phyloP scores from a whole-genome alignment of 148 eudicot species.

The Linanthus parryae region DNA sequence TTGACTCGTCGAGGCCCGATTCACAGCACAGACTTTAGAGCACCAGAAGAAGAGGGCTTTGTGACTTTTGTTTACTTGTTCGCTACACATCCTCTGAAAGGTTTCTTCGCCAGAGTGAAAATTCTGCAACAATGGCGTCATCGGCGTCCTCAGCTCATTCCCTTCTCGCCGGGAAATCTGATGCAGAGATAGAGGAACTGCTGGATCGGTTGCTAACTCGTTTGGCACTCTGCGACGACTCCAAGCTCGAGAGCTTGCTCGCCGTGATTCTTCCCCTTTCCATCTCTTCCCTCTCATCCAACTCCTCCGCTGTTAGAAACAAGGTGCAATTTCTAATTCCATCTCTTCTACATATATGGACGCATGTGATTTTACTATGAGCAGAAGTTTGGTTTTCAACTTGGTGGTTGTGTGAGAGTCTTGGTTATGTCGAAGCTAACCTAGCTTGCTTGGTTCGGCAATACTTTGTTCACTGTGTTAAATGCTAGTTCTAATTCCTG shows the following conservation, averaged over 20 bases:
- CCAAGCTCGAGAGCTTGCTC: conserved; percentile 72
- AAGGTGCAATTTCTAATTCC: conserved; percentile 31
- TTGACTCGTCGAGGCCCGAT: too few relatives aligned
- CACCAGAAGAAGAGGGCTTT: too few relatives aligned
- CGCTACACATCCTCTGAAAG: too few relatives aligned
- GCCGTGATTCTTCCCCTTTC: conserved; percentile 75
- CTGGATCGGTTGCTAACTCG: conserved; percentile 82
- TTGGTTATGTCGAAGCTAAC: too few relatives aligned
- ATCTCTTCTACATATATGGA: not conserved
- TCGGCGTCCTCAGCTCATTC: conserved; percentile 10
- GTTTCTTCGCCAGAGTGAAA: not conserved
- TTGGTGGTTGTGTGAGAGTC: too few relatives aligned
- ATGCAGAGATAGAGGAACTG: conserved; percentile 59
- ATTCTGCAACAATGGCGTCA: conserved; percentile 20
- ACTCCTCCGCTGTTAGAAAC: conserved; percentile 54
- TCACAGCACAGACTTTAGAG: too few relatives aligned
- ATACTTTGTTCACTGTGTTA: too few relatives aligned
- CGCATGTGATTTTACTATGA: not conserved
- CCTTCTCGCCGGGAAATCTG: conserved; percentile 34
- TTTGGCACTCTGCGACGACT: conserved; percentile 83
- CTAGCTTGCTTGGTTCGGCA: too few relatives aligned
- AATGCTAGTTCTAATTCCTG: too few relatives aligned
- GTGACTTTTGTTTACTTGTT: too few relatives aligned
- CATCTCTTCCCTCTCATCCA: conserved; percentile 59
- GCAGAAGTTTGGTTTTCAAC: not conserved